phyloP scores from a whole-genome alignment of 805 yeast genomes.

The Zygotorulaspora florentina region DNA sequence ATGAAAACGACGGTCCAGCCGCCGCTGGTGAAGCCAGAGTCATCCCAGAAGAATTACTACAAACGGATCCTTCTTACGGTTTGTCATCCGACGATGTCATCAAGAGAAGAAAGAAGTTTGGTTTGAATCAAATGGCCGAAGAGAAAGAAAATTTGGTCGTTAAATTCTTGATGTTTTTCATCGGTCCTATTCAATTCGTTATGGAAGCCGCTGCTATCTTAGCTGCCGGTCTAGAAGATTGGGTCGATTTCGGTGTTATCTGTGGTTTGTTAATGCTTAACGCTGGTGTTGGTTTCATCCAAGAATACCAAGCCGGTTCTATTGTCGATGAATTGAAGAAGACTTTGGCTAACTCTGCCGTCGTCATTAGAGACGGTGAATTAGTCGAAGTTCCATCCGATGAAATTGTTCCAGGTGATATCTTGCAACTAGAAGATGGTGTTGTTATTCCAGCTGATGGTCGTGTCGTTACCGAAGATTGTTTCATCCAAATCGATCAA shows the following conservation, averaged over 20 bases:
- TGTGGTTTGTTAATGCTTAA: constrained; percentile 80
- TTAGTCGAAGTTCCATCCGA: constrained; percentile 71
- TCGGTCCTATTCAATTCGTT: constrained; percentile 95
- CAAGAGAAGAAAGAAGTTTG: constrained; percentile 85
- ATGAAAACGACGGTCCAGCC: constrained; percentile 40
- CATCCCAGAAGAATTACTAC: constrained; percentile 80
- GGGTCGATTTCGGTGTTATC: constrained; percentile 99
- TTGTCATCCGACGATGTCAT: constrained; percentile 70
- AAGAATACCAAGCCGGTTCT: constrained; percentile 97
- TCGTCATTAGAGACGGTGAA: constrained; percentile 78
- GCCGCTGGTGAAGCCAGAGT: constrained; percentile 63
- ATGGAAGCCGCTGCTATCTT: constrained; percentile 95
- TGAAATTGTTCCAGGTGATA: constrained; percentile 94
- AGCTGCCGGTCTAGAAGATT: constrained; percentile 95
- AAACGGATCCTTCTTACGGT: constrained; percentile 78
- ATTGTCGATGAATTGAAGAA: constrained; percentile 95
- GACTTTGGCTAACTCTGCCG: constrained; percentile 87
- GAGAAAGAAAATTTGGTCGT: constrained; percentile 74
- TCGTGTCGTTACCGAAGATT: constrained; percentile 78
- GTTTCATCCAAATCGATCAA: constrained; percentile 88
- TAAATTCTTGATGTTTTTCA: constrained; percentile 81
- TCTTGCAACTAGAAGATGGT: constrained; percentile 89
- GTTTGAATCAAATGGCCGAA: constrained; percentile 87
- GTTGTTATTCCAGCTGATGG: constrained; percentile 91
- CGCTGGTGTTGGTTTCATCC: constrained; percentile 93